Evolutionary conservation across 2,329 filamentous ascomycete species (phyloP).

Genomic region (Dothiorella sarmentorum): DNA sequence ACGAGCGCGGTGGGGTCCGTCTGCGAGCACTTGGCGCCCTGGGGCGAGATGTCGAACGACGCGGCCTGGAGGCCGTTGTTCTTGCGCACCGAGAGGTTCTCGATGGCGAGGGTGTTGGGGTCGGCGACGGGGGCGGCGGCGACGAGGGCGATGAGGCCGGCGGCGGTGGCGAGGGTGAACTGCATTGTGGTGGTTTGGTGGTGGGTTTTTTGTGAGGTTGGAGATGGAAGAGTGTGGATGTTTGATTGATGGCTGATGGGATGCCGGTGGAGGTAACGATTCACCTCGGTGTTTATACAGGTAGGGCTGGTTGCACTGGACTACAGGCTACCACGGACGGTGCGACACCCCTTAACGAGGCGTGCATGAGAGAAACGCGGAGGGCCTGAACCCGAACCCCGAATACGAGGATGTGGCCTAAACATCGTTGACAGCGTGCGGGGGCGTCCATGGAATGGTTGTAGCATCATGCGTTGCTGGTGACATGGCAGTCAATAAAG

Average conservation of each 20-base stretch:
- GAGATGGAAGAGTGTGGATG: background rate
- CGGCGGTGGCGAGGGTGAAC: background rate
- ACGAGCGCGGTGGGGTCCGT: background rate
- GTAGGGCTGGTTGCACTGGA: background rate
- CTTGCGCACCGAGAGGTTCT: slow-evolving; percentile 4
- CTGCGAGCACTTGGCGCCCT: background rate
- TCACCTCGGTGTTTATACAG: background rate
- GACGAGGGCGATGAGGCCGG: background rate
- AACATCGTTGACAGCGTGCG: too few relatives aligned
- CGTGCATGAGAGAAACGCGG: background rate
- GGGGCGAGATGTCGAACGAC: background rate
- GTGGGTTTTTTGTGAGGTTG: background rate
- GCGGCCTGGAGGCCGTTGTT: slow-evolving; percentile 7
- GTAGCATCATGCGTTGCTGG: too few relatives aligned
- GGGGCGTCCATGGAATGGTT: too few relatives aligned
- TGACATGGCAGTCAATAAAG: background rate
- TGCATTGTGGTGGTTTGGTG: background rate
- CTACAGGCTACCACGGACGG: too few relatives aligned
- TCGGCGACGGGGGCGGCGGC: background rate
- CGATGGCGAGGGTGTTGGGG: background rate
- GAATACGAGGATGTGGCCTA: background rate
- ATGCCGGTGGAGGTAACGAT: background rate
- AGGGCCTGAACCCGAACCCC: background rate
- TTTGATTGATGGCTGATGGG: background rate
- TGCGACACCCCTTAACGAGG: background rate